Evolutionary conservation across 306 rosid species (phyloP).

Genomic region (Potentilla sterilis): DNA sequence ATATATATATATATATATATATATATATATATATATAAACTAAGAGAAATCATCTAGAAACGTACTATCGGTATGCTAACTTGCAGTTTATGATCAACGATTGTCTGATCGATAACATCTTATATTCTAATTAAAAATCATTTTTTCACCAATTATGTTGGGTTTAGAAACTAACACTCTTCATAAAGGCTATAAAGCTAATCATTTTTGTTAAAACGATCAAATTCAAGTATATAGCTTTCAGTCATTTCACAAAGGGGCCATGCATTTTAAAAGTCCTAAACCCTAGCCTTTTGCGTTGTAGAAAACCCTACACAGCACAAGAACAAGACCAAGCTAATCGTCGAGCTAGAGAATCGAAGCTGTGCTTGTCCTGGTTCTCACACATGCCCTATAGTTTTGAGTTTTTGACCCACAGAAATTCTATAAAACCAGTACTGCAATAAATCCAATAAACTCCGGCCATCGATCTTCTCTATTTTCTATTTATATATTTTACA

Average conservation of each 20-base stretch:
- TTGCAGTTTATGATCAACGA: too few species aligned
- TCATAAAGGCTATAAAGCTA: background rate
- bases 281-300: background rate
- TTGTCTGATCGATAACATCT: too few species aligned
- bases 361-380: background rate
- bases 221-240: background rate
- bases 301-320: background rate
- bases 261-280: background rate
- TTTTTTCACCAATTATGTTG: background rate
- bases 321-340: background rate
- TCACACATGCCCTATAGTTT: constrained; percentile 25
- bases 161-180: background rate
- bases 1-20: too few species aligned
- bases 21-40: too few species aligned
- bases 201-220: background rate
- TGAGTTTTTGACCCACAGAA: constrained; percentile 23
- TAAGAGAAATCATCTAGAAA: too few species aligned
- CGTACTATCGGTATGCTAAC: too few species aligned
- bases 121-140: too few species aligned
- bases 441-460: background rate
- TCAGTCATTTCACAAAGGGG: background rate
- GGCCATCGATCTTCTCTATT: background rate
- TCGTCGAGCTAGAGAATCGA: background rate
- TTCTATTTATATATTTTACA: background rate
- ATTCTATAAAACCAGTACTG: constrained; percentile 29